Evolutionary conservation across 257 asterid genomes (phyloP), one percentile per base, ranked within the genome.

Genomic region (Solanum arcanum): DNA sequence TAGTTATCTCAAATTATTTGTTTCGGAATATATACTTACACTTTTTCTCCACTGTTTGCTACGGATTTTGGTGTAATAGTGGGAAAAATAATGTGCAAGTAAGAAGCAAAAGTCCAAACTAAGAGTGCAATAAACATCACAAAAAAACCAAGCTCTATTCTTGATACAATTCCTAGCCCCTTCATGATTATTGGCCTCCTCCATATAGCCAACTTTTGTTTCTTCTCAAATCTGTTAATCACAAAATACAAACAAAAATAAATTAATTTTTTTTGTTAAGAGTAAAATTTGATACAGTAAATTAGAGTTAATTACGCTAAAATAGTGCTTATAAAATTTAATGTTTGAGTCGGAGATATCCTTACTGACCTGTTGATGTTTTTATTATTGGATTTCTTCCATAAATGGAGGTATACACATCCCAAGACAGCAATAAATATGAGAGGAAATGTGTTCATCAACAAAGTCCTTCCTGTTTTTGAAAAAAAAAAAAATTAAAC

Each of bases 41-140:
- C 81, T 89, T 92, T 86, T 31, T 90, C 91, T 44, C 96, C 96
- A 11, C 4, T 31, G 82, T 88, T 81, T 23, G 97, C 95, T 7
- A 94, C 96, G 1, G 93, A 91, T 5, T 77, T 80, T 13, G 98
- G 95, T 15, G 97, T 94, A 21, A 93, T 92, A 2, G 44, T 88
- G 7, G 91, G 87, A 72, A 93, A 92, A 83, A 90, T 80, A 25
- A 87, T n/a, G 3, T 16, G 88, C 75, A 96, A 84, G 81, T 92
- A 93, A 9, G 88, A 89, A 0, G 94, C 88, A 33, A 94, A 88
- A 83, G 90, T 89, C 98, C 98, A 97, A 46, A 92, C 82, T 3
- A 97, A 89, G 15, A 97, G 97, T 29, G 96, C 97, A 1, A 95
- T 89, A 90, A 97, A 97, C 98, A 95, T 95, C 81, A 92, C 80